Evolutionary conservation across 2,329 filamentous ascomycete species (phyloP).

Genomic region (Ampelomyces quisqualis): DNA sequence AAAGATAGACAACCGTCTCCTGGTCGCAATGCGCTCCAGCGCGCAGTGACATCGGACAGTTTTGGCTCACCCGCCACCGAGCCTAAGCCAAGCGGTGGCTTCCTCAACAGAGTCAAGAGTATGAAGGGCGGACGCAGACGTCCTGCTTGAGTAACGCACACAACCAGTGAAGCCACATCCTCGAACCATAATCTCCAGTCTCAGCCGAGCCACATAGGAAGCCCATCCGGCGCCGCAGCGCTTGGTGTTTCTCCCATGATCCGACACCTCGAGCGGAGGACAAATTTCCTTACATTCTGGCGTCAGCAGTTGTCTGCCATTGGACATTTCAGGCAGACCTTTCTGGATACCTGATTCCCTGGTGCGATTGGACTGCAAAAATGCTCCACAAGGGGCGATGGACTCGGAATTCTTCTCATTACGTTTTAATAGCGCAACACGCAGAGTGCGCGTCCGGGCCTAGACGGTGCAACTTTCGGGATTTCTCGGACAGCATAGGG

Average conservation of each 20-base stretch:
- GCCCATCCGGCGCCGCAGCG: no score
- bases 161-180: slow-evolving; percentile 5
- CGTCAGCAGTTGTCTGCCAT: no score
- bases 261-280: no score
- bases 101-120: slow-evolving; percentile 43
- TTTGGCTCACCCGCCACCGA: slow-evolving; percentile 23
- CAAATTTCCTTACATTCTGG: no score
- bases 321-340: slow-evolving; percentile 9
- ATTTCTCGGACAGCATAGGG: no score
- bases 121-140: slow-evolving; percentile 41
- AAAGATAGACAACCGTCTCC: slow-evolving; percentile 31
- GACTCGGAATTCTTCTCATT: background rate
- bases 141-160: slow-evolving; percentile 25
- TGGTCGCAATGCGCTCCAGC: slow-evolving; percentile 32
- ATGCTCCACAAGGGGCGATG: background rate
- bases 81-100: slow-evolving; percentile 33
- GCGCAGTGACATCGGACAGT: slow-evolving; percentile 39
- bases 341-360: slow-evolving; percentile 1
- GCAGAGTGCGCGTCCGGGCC: no score
- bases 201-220: no score
- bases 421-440: background rate
- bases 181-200: no score
- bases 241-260: no score
- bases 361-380: slow-evolving; percentile 2
- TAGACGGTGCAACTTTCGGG: no score